Evolutionary conservation across 1,284 basidiomycete genomes (phyloP).

Genomic region (Xerocomus amazonicus): DNA sequence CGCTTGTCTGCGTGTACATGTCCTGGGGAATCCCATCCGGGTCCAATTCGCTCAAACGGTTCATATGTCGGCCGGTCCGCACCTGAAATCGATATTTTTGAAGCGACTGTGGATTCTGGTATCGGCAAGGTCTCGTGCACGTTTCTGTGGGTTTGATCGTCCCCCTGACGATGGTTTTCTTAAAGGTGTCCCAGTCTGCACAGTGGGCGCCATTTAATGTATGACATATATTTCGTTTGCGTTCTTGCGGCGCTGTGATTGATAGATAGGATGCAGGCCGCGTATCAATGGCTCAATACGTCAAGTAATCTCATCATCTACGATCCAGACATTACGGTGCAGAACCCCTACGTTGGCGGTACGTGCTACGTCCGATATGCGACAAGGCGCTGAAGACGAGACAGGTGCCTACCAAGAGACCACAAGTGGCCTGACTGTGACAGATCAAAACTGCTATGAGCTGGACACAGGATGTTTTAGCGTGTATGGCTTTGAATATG

Average conservation of each 20-base stretch:
- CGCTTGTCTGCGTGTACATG: conserved; percentile 81
- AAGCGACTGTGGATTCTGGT: conserved; percentile 29
- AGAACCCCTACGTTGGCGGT: conserved; percentile 33
- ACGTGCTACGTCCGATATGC: conserved; percentile 3
- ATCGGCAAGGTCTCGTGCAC: conserved; percentile 28
- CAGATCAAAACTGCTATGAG: conserved; percentile 33
- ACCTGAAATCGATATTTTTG: conserved; percentile 65
- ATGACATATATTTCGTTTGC: not conserved
- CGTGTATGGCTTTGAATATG: conserved; percentile 35
- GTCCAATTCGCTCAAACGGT: conserved; percentile 63
- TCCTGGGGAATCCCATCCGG: conserved; percentile 77
- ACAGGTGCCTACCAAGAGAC: conserved; percentile 34
- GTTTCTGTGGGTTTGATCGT: not conserved
- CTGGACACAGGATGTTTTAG: conserved; percentile 29
- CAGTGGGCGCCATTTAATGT: conserved; percentile 37
- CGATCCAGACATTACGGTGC: conserved; percentile 23
- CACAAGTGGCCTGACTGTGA: conserved; percentile 30
- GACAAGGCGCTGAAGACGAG: conserved; percentile 1
- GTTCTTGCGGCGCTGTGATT: not conserved
- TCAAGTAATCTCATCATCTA: conserved; percentile 28
- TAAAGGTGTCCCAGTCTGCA: conserved; percentile 34
- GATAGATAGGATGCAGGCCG: conserved; percentile 24
- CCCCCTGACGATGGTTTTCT: conserved; percentile 8
- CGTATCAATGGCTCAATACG: conserved; percentile 29
- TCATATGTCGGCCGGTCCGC: conserved; percentile 68